A percentile compares a stretch with the other conserved stretches of the same genome.
Evolutionary conservation across 2,329 filamentous ascomycete species (phyloP).

Genomic region (Thelonectria olida): DNA sequence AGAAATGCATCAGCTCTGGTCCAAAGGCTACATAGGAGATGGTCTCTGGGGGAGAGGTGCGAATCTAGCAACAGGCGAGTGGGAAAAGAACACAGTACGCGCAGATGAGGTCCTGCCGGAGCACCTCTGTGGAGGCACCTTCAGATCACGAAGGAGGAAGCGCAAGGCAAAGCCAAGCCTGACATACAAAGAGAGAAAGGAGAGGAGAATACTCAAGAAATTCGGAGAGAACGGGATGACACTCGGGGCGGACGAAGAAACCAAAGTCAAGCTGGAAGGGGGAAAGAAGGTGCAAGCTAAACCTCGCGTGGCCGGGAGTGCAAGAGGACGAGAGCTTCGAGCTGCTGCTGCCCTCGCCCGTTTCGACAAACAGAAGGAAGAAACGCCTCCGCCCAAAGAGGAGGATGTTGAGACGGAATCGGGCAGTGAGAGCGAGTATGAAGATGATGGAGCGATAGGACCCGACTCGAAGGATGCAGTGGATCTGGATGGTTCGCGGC

Average conservation of each 20-base stretch:
- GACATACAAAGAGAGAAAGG: constrained; percentile 77
- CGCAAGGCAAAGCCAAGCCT: constrained; percentile 61
- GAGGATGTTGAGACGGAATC: constrained; percentile 50
- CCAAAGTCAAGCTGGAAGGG: constrained; percentile 73
- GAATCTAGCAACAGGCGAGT: constrained; percentile 68
- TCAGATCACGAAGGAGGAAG: constrained; percentile 67
- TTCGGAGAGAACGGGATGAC: constrained; percentile 77
- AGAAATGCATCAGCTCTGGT: constrained; percentile 77
- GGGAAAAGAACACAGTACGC: constrained; percentile 61
- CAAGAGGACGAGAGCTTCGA: constrained; percentile 77
- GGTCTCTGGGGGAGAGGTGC: constrained; percentile 84
- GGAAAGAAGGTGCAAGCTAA: constrained; percentile 70
- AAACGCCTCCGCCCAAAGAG: constrained; percentile 44
- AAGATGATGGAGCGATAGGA: constrained; percentile 54
- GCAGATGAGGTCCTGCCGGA: constrained; percentile 69
- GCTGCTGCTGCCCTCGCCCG: constrained; percentile 81
- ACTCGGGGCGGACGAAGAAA: constrained; percentile 74
- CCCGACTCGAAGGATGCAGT: constrained; percentile 61
- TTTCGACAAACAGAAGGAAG: constrained; percentile 69
- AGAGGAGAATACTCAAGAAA: constrained; percentile 77
- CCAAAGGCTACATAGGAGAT: constrained; percentile 77
- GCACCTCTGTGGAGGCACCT: constrained; percentile 85
- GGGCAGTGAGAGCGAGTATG: constrained; percentile 59
- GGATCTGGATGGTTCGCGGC: constrained; percentile 70
- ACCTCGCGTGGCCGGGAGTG: constrained; percentile 78